Conservation (phyloP, 305 asterid species). For the Fraxinus xanthoxyloides region DNA sequence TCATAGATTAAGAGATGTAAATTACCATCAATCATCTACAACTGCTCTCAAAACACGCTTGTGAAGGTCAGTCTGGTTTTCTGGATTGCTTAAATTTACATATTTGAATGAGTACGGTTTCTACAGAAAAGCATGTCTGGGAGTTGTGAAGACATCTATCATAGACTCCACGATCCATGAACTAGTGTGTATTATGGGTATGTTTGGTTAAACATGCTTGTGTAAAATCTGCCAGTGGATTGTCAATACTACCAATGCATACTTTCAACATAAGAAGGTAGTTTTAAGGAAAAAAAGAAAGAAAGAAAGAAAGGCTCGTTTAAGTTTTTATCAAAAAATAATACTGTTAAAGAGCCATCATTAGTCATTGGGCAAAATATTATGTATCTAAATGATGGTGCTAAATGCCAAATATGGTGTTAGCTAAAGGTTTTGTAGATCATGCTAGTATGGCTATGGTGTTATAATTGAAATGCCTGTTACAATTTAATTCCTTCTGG, state of each 20-base stretch:
- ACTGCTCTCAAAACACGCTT: not conserved
- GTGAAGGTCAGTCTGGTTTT: not conserved
- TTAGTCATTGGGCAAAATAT: not conserved
- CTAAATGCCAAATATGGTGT: not conserved
- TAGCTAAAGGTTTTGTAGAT: not conserved
- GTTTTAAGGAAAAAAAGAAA: not conserved
- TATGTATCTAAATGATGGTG: not conserved
- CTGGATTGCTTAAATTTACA: not conserved
- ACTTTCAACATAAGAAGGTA: constrained; percentile 1
- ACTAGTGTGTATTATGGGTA: not conserved
- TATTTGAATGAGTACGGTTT: not conserved
- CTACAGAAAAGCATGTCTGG: not conserved
- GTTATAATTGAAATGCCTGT: not conserved
- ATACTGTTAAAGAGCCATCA: not conserved
- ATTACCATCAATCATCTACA: not conserved
- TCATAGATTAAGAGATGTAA: constrained; percentile 3
- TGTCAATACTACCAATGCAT: not conserved
- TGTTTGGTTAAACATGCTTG: not conserved
- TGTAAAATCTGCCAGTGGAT: not conserved
- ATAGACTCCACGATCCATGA: not conserved
- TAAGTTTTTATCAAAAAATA: not conserved
- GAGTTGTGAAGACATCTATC: not conserved
- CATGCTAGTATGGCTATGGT: not conserved
- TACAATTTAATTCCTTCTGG: not conserved
- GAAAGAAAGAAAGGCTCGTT: not conserved